phyloP scores from a whole-genome alignment of 2,329 filamentous ascomycete species.

The Pyrenochaeta sp. region DNA sequence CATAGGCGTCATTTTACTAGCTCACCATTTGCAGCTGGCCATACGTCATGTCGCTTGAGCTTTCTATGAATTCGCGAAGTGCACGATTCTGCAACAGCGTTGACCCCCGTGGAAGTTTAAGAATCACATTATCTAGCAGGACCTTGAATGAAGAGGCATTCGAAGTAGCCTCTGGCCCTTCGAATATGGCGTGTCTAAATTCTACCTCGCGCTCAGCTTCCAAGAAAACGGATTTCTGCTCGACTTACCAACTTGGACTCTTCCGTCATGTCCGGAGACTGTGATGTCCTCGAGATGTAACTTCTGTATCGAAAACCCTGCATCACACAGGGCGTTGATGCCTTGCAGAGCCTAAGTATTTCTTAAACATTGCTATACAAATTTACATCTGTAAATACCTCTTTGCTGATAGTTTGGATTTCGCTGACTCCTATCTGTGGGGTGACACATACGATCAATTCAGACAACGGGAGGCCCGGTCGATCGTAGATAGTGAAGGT shows the following conservation, averaged over 20 bases:
- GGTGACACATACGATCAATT: conserved; percentile 13
- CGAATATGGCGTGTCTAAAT: conserved; percentile 1
- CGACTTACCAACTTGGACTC: conserved; percentile 18
- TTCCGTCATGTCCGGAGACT: conserved; percentile 10
- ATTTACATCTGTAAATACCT: too few relatives aligned
- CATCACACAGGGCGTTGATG: conserved; percentile 7
- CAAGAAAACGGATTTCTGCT: too few relatives aligned
- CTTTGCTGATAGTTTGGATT: conserved; percentile 16
- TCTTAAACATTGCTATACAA: too few relatives aligned
- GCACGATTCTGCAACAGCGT: too few relatives aligned
- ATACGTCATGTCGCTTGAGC: too few relatives aligned
- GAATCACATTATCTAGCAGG: conserved; percentile 6
- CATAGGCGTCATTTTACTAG: too few relatives aligned
- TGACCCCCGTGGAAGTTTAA: background rate
- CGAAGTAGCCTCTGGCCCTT: background rate
- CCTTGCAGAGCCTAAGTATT: conserved; percentile 7
- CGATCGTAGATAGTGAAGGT: conserved; percentile 13
- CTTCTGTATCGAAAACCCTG: conserved; percentile 5
- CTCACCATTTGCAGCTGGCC: too few relatives aligned
- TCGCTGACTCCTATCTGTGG: conserved; percentile 10
- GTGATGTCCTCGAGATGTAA: conserved; percentile 11
- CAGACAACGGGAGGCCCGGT: conserved; percentile 10
- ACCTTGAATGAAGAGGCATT: conserved; percentile 4
- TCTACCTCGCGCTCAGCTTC: too few relatives aligned
- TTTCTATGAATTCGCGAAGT: too few relatives aligned